phyloP scores from a whole-genome alignment of 495 filamentous ascomycete species.

The Aspergillus steynii region DNA sequence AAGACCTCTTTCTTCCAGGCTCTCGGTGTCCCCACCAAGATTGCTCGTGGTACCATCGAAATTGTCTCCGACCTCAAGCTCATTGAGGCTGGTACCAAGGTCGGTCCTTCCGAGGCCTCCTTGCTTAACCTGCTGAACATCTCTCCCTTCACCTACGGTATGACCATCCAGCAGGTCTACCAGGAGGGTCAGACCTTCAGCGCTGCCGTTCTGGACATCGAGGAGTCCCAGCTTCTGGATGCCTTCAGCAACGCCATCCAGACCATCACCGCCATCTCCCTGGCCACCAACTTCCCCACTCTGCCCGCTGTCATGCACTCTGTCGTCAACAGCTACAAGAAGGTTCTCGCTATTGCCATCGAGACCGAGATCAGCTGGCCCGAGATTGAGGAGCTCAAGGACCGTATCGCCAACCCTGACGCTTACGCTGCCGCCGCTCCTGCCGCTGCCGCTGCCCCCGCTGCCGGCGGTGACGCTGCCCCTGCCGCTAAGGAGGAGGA shows the following conservation, averaged over 20 bases:
- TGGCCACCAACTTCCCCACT: conserved; percentile 92
- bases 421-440: conserved; percentile 84
- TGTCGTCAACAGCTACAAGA: conserved; percentile 96
- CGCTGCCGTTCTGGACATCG: conserved; percentile 82
- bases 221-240: conserved; percentile 87
- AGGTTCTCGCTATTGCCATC: conserved; percentile 84
- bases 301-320: conserved; percentile 96
- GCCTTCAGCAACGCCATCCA: conserved; percentile 77
- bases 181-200: conserved; percentile 91
- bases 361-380: conserved; percentile 93
- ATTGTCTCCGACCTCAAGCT: conserved; percentile 98
- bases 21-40: conserved; percentile 99
- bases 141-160: conserved; percentile 99
- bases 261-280: conserved; percentile 86
- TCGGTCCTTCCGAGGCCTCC: conserved; percentile 97
- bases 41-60: conserved; percentile 99
- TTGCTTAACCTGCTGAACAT: conserved; percentile 99
- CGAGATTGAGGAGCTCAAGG: conserved; percentile 95
- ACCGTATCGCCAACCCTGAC: conserved; percentile 97
- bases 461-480: conserved; percentile 48
- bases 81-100: conserved; percentile 87
- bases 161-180: conserved; percentile 94
- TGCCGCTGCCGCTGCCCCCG: conserved; percentile 51
- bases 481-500: conserved; percentile 57
- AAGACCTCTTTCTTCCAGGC: conserved; percentile 99